Percentiles rank a stretch among this genome's conserved stretches.
phyloP scores from a whole-genome alignment of 805 yeast genomes.

The Candida manassasensis region DNA sequence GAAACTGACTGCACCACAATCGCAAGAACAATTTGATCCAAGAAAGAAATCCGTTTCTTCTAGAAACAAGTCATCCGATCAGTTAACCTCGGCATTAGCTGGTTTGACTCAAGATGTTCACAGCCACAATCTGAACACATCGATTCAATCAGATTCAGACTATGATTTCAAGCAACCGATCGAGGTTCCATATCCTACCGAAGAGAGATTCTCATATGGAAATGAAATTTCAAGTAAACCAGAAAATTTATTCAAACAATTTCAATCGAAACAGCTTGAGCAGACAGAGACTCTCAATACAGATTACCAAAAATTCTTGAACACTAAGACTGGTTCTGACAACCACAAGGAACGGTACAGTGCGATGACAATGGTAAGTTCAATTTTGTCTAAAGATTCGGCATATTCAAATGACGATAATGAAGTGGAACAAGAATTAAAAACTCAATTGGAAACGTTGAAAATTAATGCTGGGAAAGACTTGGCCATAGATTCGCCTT shows the following conservation, averaged over 20 bases:
- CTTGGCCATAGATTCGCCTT: constrained; percentile 4
- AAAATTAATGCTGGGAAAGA: constrained; percentile 17
- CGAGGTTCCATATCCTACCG: constrained; percentile 2
- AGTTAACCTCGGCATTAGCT: neutral
- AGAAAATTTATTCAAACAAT: constrained; percentile 13
- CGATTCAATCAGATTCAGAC: neutral
- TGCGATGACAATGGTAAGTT: constrained; percentile 39
- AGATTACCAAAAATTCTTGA: constrained; percentile 26
- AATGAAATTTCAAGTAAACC: constrained; percentile 6
- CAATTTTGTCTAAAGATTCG: constrained; percentile 35
- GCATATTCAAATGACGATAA: constrained; percentile 24
- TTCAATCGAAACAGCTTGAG: constrained; percentile 9
- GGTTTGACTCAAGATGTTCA: neutral
- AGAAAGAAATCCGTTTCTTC: constrained; percentile 2
- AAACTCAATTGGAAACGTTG: constrained; percentile 33
- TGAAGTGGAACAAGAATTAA: constrained; percentile 34
- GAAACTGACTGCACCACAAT: too few relatives aligned
- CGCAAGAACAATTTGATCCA: constrained; percentile 6
- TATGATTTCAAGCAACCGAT: neutral
- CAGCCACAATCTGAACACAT: neutral
- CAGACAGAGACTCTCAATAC: constrained; percentile 14
- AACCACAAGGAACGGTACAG: constrained; percentile 19
- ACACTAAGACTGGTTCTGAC: constrained; percentile 5
- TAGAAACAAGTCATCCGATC: neutral
- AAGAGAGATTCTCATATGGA: constrained; percentile 8